Evolutionary conservation across 768 basidiomycete species (phyloP), one percentile per base, ranked within the genome.

Genomic region (Symmetrospora coprosmae): DNA sequence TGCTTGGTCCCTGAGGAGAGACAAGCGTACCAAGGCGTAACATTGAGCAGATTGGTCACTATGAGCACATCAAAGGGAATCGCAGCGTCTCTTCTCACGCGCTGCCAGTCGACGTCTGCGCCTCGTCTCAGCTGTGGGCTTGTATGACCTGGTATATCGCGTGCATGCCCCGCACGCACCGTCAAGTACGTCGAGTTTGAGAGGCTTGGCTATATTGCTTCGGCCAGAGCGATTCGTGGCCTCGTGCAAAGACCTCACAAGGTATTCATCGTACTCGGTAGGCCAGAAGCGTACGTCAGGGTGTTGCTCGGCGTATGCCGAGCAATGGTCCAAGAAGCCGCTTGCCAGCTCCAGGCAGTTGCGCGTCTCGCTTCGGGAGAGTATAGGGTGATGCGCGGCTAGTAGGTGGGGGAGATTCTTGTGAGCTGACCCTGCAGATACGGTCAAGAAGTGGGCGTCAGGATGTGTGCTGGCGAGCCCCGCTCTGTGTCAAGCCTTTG

Each of bases 21-120:
- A 8, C n/a, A 8, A 8, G 28, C 34, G 49, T 4, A 60, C 60
- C 60, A 61, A 2, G 60, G 60, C n/a, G 60, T n/a, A 21, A 61
- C 47, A 28, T 61, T 50, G 13, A 61, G 17, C 28, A 61, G 38
- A 30, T 61, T 61, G 9, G 48, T 50, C 16, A 40, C 49, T 3
- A 38, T 50, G 2, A 61, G 31, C 8, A 61, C 3, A 33, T 50
- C 60, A 37, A 50, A 61, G 4, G 48, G 48, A n/a, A 31, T 14
- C n/a, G 9, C 27, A 23, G n/a, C 23, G 4, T n/a, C 4, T 21
- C 8, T 30, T 7, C 33, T 21, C 34, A 53, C 11, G 2, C 6
- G 25, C 2, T 37, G 25, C 51, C 51, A 53, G 35, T 53, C 51
- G 25, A 27, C 23, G 49, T 23, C 49, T 53, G 37, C 25, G 4